Conservation (phyloP, 148 eudicot species). For the Rhododendron ferrugineum region DNA sequence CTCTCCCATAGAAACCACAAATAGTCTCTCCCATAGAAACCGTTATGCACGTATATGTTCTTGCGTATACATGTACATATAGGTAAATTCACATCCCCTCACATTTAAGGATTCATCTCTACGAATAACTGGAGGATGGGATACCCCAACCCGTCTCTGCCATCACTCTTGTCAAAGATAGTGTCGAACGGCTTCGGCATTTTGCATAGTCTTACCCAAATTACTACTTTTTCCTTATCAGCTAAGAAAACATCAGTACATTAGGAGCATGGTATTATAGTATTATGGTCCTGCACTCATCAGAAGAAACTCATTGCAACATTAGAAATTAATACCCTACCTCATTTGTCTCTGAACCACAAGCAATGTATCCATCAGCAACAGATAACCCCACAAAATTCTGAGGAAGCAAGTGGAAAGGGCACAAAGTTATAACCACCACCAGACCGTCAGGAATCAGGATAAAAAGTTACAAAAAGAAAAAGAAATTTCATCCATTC, state of each 20-base stretch:
- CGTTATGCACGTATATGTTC: neutral
- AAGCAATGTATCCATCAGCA: conserved; percentile 77
- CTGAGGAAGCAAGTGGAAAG: conserved; percentile 33
- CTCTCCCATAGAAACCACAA: neutral
- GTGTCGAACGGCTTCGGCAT: neutral
- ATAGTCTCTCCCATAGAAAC: neutral
- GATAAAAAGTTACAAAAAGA: neutral
- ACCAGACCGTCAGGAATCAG: neutral
- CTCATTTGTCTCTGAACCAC: conserved; percentile 97
- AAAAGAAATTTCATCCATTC: neutral
- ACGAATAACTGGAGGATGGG: neutral
- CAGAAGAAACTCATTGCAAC: neutral
- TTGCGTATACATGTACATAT: neutral
- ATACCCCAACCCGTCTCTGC: neutral
- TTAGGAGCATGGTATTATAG: neutral
- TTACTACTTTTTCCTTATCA: neutral
- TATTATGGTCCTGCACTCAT: neutral
- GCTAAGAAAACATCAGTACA: neutral
- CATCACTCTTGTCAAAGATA: neutral
- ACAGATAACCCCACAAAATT: conserved; percentile 91
- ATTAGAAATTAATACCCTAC: conserved; percentile 22
- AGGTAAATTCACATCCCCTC: neutral
- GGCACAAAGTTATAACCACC: conserved; percentile 17
- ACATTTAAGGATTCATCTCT: neutral
- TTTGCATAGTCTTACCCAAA: neutral